Base-by-base conservation (phyloP, 2,329 filamentous ascomycete genomes). In the Trichophyton benhamiae region DNA sequence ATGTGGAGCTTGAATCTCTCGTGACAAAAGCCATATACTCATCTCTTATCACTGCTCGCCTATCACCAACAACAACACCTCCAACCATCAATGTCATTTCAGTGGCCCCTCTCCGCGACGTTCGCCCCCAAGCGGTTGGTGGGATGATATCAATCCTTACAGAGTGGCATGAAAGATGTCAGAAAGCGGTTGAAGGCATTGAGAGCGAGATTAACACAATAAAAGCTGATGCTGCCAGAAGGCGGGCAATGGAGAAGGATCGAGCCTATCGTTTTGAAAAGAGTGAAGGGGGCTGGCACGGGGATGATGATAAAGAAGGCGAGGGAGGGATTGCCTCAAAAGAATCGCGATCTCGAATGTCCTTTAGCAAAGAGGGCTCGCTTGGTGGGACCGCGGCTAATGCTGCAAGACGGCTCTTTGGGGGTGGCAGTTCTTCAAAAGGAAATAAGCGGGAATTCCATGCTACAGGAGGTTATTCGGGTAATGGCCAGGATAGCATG, bases 21-120 rank as follows among this genome's bases (percentile, higher is more conserved):
- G 85, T 97, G 67, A 94, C 92, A 67, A 85, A 85, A 42, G 88
- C 91, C 67, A 87, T 96, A 70, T 97, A 96, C 77, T 85, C 87
- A 4, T 88, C 87, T 46, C 83, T 99, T 1, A 77, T 99, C 57
- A 82, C 83, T 44, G 92, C 87, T 5, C 91, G 89, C 46, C 86
- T 99, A 61, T 91, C 96, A 71, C 91, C 94, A 3, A 89, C 96
- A 71, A 89, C 91, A 3, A 83, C 83, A 62, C 81, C 86, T 61
- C 83, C 87, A 38, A 81, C 82, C 63, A 87, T 97, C 22, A 83
- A 87, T 70, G 85, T 97, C 60, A 87, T 86, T 58, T 87, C 88
- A 63, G 85, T 96, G 36, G 85, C 91, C 0, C 88, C 94, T 0
- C 83, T 96, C 1, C 90, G 94, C 20, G 94, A 99, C 72, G 83